phyloP scores from a whole-genome alignment of 2,329 filamentous ascomycete genomes.

The Cadophora luteo-olivacea region DNA sequence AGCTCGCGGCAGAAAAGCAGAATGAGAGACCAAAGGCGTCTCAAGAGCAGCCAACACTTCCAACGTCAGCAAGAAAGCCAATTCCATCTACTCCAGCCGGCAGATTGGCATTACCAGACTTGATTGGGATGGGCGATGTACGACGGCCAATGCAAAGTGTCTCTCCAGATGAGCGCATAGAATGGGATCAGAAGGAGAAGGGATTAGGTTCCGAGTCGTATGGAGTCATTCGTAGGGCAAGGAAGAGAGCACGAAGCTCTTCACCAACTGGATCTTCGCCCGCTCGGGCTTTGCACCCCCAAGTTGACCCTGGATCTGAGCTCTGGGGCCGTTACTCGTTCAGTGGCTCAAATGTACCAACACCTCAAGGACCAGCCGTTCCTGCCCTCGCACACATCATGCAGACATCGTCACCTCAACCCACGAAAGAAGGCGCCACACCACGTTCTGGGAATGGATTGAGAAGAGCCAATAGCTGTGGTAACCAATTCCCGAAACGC shows the following conservation, averaged over 20 bases:
- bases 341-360: slow-evolving; percentile 45
- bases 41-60: slow-evolving; percentile 27
- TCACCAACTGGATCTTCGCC: slow-evolving; percentile 75
- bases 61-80: slow-evolving; percentile 39
- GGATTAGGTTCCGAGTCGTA: slow-evolving; percentile 52
- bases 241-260: slow-evolving; percentile 75
- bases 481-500: slow-evolving; percentile 74
- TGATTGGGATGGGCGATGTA: slow-evolving; percentile 52
- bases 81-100: slow-evolving; percentile 56
- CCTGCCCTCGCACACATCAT: slow-evolving; percentile 69
- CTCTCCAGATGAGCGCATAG: slow-evolving; percentile 66
- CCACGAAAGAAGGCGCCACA: slow-evolving; percentile 51
- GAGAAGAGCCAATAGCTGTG: slow-evolving; percentile 72
- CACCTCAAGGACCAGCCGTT: slow-evolving; percentile 48
- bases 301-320: slow-evolving; percentile 75
- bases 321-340: slow-evolving; percentile 79
- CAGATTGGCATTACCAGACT: slow-evolving; percentile 63
- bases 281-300: slow-evolving; percentile 60
- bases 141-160: slow-evolving; percentile 54
- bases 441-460: slow-evolving; percentile 56
- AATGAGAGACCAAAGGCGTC: slow-evolving; percentile 12
- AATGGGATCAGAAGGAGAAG: slow-evolving; percentile 61
- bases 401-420: slow-evolving; percentile 73
- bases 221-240: slow-evolving; percentile 51
- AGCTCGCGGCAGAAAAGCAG: not conserved